These are phyloP conservation scores for Digitaria exilis DNA, from an alignment of 202 grass and related monocot species.

Conservation along the genomic window DNA sequence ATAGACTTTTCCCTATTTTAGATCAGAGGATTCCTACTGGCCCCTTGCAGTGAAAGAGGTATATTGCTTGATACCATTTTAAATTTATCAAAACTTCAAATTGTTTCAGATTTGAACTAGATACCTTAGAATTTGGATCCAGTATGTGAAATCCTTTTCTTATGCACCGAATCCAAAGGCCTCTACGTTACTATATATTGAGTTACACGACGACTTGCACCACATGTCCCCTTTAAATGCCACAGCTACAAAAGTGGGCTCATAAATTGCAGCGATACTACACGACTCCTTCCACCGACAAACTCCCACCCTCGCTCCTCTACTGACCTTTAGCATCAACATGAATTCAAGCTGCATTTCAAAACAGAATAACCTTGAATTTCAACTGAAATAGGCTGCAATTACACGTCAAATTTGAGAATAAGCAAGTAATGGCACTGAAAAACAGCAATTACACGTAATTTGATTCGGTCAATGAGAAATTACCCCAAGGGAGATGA, in stretches of 20 bases:
- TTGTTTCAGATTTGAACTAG: not conserved
- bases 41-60: not conserved
- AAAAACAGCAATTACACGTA: not conserved
- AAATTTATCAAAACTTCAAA: not conserved
- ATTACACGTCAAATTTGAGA: not conserved
- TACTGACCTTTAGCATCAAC: not conserved
- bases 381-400: not conserved
- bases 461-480: not conserved
- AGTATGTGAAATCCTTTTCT: not conserved
- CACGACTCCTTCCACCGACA: not conserved
- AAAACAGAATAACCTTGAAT: not conserved
- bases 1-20: no score
- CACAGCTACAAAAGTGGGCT: conserved; percentile 42
- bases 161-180: not conserved
- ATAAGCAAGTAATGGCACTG: not conserved
- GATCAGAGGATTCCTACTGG: not conserved
- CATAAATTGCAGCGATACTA: conserved; percentile 2
- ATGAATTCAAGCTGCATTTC: not conserved
- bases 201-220: not conserved
- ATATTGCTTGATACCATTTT: not conserved
- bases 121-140: not conserved
- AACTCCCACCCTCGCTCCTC: not conserved
- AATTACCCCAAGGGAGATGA: not conserved
- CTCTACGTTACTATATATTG: not conserved
- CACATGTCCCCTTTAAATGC: conserved; percentile 28